A percentile compares a stretch with the other conserved stretches of the same genome.
phyloP scores from a whole-genome alignment of 1,284 basidiomycete species.

The Thecaphora thlaspeos region DNA sequence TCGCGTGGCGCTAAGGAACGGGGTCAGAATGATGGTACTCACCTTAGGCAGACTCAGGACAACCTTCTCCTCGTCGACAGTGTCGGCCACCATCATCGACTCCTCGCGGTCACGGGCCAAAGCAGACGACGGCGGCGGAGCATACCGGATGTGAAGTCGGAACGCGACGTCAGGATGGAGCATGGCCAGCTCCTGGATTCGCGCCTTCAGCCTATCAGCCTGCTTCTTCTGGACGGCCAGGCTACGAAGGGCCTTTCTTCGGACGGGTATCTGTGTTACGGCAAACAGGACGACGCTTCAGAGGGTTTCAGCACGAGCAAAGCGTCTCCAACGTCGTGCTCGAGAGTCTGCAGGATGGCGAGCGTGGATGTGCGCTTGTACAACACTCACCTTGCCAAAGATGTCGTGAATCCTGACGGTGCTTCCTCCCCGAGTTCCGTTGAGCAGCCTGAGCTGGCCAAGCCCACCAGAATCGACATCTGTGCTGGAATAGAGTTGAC shows the following conservation, averaged over 20 bases:
- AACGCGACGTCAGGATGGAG: slow-evolving; percentile 1
- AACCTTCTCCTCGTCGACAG: neutral
- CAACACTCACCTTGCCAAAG: neutral
- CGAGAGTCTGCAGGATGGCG: no score
- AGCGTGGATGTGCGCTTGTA: neutral
- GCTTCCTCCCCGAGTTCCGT: neutral
- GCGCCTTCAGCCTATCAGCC: neutral
- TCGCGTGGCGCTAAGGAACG: no score
- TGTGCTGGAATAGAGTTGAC: neutral
- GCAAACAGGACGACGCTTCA: no score
- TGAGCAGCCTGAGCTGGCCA: neutral
- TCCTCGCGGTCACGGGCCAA: neutral
- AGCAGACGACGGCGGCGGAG: neutral
- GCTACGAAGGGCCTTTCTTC: neutral
- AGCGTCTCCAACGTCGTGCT: no score
- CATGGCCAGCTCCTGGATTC: neutral
- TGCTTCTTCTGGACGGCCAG: neutral
- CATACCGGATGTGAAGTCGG: neutral
- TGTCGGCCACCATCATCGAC: no score
- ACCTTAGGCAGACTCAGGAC: slow-evolving; percentile 1
- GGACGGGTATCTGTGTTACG: neutral
- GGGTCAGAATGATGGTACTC: no score
- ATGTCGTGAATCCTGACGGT: neutral
- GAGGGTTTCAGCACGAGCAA: no score
- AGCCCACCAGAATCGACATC: neutral